Base-by-base conservation (phyloP, 768 basidiomycete species). In the Podaxis sp. region DNA sequence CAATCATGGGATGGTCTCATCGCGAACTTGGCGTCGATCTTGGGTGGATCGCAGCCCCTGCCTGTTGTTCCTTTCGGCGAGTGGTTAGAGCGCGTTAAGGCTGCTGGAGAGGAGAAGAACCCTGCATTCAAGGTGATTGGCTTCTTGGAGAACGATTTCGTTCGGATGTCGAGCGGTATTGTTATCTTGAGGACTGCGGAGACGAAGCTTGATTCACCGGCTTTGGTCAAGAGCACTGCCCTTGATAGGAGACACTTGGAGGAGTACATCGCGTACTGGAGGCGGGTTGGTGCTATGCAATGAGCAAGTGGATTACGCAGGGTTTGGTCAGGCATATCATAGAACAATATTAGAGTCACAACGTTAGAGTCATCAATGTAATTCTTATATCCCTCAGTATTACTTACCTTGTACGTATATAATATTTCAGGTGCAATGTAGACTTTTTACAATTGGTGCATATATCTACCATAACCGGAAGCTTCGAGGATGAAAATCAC, bases 71-170 rank as follows among this genome's bases (percentile, higher is more conserved):
- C 72, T 1, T 72, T 73, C 56, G 26, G 58, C 0, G 66, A 73
- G 40, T 77, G 77, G 77, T 63, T 76, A 20, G 63, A 60, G 20
- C 68, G 68, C 24, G 70, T 73, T 7, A 68, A 71, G 5, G 67
- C 66, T 0, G 62, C 74, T 3, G 74, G 75, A 1, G 70, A 73
- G 15, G 57, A 56, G 20, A 64, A 64, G 6, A 77, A 73, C 40
- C 65, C 69, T 0, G 75, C 74, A 1, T 72, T 52, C 54, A 73
- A 69, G 54, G 65, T 75, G 5, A 44, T 75, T 10, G 56, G 66
- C 11, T 77, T 77, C 59, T 68, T 77, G 57, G 73, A 77, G 60
- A 65, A 70, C 20, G 71, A 77, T 38, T 78, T 77, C 46, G 53
- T 69, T 46, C 68, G 68, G 28, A 72, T 78, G 68, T 70, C 76